phyloP scores from a whole-genome alignment of 1,284 basidiomycete species.

The Cryptococcus sp. region DNA sequence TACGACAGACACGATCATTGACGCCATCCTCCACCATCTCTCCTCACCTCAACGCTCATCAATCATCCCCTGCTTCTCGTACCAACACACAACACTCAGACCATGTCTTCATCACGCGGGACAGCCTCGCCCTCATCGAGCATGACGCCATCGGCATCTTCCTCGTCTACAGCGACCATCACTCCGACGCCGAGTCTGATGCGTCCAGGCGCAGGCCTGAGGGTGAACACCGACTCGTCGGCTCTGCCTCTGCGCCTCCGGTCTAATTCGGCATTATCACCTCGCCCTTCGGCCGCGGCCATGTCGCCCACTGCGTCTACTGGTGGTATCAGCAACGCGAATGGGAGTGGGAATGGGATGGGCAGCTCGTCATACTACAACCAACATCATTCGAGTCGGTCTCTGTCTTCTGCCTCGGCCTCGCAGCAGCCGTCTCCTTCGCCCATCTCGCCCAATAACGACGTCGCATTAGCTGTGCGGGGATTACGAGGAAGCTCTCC shows the following conservation, averaged over 20 bases:
- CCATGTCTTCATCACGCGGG: not conserved
- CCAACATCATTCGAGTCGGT: not conserved
- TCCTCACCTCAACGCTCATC: no score
- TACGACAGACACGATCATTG: not conserved
- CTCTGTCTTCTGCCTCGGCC: not conserved
- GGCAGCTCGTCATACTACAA: not conserved
- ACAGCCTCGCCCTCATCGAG: not conserved
- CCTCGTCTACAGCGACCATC: not conserved
- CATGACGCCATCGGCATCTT: not conserved
- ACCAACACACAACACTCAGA: no score
- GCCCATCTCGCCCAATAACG: constrained; percentile 1
- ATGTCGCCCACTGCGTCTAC: not conserved
- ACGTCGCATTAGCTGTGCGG: constrained; percentile 19
- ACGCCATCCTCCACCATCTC: not conserved
- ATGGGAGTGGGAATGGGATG: no score
- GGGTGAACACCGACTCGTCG: not conserved
- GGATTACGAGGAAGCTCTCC: constrained; percentile 8
- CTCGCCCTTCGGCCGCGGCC: not conserved
- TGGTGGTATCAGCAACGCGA: no score
- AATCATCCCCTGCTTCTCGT: no score
- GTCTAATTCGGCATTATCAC: not conserved
- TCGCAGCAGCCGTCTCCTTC: not conserved
- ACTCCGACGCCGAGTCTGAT: not conserved
- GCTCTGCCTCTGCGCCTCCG: not conserved
- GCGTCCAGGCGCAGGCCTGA: no score